A percentile compares a stretch with the other conserved stretches of the same genome.
phyloP scores from a whole-genome alignment of 345 rosid genomes.

The Populus deltoides region DNA sequence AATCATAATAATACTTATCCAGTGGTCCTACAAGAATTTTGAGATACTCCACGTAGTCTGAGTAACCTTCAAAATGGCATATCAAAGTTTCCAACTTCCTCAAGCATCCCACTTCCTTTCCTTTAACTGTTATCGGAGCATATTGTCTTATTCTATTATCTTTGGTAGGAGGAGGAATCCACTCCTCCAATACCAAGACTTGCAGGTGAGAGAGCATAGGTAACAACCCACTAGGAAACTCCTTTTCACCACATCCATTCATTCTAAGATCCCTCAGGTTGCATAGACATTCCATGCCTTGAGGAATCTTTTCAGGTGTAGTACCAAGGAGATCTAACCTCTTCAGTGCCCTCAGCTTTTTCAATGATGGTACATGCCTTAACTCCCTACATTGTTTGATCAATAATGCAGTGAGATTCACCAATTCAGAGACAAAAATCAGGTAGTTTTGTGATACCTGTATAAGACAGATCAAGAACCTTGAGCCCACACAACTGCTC shows the following conservation, averaged over 20 bases:
- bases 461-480: background rate
- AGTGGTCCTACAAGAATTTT: background rate
- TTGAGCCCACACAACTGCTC: background rate
- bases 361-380: constrained; percentile 14
- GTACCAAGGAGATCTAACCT: background rate
- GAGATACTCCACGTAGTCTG: background rate
- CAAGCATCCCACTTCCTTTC: constrained; percentile 8
- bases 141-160: too few relatives aligned
- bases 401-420: constrained; percentile 16
- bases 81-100: constrained; percentile 3
- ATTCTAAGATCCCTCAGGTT: constrained; percentile 20
- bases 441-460: background rate
- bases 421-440: constrained; percentile 11
- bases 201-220: constrained; percentile 1
- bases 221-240: constrained; percentile 1
- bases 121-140: background rate
- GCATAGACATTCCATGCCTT: constrained; percentile 18
- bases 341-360: constrained; percentile 6
- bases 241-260: background rate
- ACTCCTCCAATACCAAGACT: background rate
- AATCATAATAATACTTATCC: too few relatives aligned
- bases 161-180: too few relatives aligned
- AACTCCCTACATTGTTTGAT: background rate
- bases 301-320: constrained; percentile 5
- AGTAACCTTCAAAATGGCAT: background rate